phyloP scores from a whole-genome alignment of 2,329 filamentous ascomycete genomes.

The Coniochaeta sp. region DNA sequence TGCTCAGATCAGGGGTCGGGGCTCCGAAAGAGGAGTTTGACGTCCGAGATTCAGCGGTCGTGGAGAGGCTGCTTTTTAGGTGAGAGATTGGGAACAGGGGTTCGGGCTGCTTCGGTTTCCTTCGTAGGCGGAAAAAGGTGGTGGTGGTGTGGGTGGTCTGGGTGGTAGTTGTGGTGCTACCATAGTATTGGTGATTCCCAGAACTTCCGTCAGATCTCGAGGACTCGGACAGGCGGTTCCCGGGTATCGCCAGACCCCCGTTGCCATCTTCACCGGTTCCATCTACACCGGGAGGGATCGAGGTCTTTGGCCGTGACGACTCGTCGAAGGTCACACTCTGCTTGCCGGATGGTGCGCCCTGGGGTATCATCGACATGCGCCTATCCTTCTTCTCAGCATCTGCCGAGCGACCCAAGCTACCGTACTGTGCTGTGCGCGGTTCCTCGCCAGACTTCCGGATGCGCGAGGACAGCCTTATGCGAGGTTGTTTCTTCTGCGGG shows the following conservation, averaged over 20 bases:
- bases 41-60: constrained; percentile 22
- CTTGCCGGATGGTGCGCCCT: constrained; percentile 27
- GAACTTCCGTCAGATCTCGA: constrained; percentile 84
- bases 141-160: constrained; percentile 57
- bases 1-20: constrained; percentile 19
- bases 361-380: constrained; percentile 29
- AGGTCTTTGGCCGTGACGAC: constrained; percentile 37
- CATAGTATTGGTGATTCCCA: constrained; percentile 54
- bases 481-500: constrained; percentile 47
- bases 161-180: constrained; percentile 52
- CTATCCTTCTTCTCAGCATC: constrained; percentile 30
- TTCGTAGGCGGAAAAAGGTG: constrained; percentile 74
- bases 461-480: constrained; percentile 45
- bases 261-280: constrained; percentile 54
- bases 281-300: constrained; percentile 26
- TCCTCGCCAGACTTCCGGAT: constrained; percentile 46
- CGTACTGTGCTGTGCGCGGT: constrained; percentile 25
- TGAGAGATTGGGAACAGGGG: constrained; percentile 80
- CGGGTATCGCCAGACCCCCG: constrained; percentile 55
- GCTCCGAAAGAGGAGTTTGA: constrained; percentile 38
- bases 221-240: constrained; percentile 71
- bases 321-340: constrained; percentile 55
- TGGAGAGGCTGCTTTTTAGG: constrained; percentile 52
- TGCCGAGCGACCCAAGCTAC: not conserved
- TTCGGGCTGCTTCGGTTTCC: constrained; percentile 66